phyloP scores from a whole-genome alignment of 1,284 basidiomycete species.

The Omphalotus olearius region DNA sequence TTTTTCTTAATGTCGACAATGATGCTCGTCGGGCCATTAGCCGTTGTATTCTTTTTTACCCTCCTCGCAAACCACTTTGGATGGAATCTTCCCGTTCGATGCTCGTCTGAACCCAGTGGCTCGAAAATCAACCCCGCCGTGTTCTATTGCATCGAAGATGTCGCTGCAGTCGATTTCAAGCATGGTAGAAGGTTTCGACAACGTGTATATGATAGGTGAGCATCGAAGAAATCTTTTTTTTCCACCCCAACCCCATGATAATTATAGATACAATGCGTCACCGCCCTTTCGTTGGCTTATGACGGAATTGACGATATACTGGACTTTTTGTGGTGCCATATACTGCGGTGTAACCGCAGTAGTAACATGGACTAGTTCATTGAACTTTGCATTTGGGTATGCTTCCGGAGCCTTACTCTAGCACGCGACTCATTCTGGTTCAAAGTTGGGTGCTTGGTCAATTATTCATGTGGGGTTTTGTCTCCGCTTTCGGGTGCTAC shows the following conservation, averaged over 20 bases:
- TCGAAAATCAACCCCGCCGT: conserved; percentile 25
- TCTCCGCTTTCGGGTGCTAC: conserved; percentile 5
- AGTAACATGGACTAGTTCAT: conserved; percentile 23
- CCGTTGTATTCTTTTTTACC: conserved; percentile 23
- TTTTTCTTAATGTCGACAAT: conserved; percentile 25
- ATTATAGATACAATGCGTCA: conserved; percentile 20
- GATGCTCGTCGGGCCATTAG: conserved; percentile 26
- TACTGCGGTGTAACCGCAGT: conserved; percentile 26
- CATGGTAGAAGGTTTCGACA: conserved; percentile 22
- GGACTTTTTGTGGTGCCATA: conserved; percentile 19
- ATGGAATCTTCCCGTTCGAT: conserved; percentile 19
- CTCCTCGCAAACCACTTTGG: conserved; percentile 18
- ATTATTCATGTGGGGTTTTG: conserved; percentile 24
- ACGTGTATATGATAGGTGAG: conserved; percentile 21
- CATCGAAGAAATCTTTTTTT: not conserved
- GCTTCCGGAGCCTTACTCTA: not conserved
- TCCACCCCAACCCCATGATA: not conserved
- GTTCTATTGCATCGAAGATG: conserved; percentile 26
- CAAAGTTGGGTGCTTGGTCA: conserved; percentile 23
- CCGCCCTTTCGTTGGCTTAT: conserved; percentile 25
- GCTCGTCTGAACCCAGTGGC: conserved; percentile 25
- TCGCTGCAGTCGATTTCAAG: conserved; percentile 25
- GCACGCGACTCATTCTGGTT: no score
- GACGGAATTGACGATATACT: conserved; percentile 21
- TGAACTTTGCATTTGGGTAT: conserved; percentile 24